Conservation (phyloP, 129 eudicot genomes). For the Cynara cardunculus region DNA sequence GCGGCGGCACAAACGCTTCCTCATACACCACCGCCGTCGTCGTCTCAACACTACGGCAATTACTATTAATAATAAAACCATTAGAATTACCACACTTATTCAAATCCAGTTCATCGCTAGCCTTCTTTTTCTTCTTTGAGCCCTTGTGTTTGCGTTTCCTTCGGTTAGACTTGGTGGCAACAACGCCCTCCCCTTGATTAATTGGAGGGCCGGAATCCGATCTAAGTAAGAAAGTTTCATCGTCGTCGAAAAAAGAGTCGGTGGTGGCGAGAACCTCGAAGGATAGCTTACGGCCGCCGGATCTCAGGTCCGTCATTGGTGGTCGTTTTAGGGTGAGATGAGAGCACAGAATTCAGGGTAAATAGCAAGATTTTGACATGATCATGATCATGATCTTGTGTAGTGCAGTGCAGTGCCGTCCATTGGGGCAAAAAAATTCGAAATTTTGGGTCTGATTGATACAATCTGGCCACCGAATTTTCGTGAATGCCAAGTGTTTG, state of each 20-base stretch:
- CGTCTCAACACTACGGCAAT: slow-evolving; percentile 27
- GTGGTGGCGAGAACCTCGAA: slow-evolving; percentile 48
- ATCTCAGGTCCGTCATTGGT: slow-evolving; percentile 30
- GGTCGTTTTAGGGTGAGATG: background rate
- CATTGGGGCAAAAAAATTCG: slow-evolving; percentile 8
- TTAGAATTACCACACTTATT: background rate
- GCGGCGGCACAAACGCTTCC: slow-evolving; percentile 27
- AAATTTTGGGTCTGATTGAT: background rate
- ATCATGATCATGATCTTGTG: slow-evolving; percentile 6
- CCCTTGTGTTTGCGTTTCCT: slow-evolving; percentile 36
- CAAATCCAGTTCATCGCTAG: slow-evolving; percentile 11
- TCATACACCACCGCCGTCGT: slow-evolving; percentile 40
- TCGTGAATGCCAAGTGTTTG: slow-evolving; percentile 10
- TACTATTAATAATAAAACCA: slow-evolving; percentile 16
- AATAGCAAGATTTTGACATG: background rate
- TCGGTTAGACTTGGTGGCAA: slow-evolving; percentile 13
- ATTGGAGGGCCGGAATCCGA: slow-evolving; percentile 41
- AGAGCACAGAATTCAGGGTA: slow-evolving; percentile 2
- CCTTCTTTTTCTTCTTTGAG: slow-evolving; percentile 39
- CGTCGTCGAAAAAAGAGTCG: slow-evolving; percentile 35
- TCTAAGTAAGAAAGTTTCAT: slow-evolving; percentile 24
- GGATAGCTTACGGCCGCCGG: slow-evolving; percentile 51
- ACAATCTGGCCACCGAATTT: slow-evolving; percentile 3
- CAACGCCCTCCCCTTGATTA: slow-evolving; percentile 7
- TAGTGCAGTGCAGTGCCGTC: background rate